Evolutionary conservation across 352 stramenopile genomes (phyloP), one percentile per base, ranked within the genome.

Genomic region (Phytophthora syringae): DNA sequence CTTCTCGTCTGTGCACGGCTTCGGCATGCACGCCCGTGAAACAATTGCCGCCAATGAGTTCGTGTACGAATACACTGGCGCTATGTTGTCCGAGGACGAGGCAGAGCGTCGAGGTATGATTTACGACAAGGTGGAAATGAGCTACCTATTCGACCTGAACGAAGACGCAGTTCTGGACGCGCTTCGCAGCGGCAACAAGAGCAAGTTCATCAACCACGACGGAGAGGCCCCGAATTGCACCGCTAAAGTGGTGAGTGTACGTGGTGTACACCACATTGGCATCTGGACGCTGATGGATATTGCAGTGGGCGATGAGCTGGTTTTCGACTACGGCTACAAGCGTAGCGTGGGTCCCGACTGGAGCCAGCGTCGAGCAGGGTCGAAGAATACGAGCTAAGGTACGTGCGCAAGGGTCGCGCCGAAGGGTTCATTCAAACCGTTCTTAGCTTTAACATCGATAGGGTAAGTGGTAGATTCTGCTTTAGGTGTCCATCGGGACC

Each of bases 111-210:
- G 82, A 58, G 90, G 89, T 15, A 60, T 66, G 15, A 86, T 97
- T 51, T 95, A 96, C 67, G 86, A 96, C 68, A 86, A 84, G 67
- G 65, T 81, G 36, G 84, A 89, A 55, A 86, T 78, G 64, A 89
- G 77, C n/a, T 98, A 97, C 55, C 53, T 98, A 20, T 98, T 98
- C 66, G 91, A 98, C 69, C 53, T 98, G 39, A 97, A 93, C 51
- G 84, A 89, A 11, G 93, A 98, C 27, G 80, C 77, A 22, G 82
- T 92, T 24, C 64, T 98, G 22, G 95, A 98, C 64, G 92, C 93
- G 16, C 36, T 92, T 22, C 83, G 88, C 22, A 88, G 88, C 28
- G 93, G 95, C 21, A 98, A 98, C 79, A 97, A 98, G 68, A 92
- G 81, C 52, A 89, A 94, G 53, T 98, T 96, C 56, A 82, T 88